phyloP scores from a whole-genome alignment of 2,329 filamentous ascomycete species.

The Huntiella abstrusa region DNA sequence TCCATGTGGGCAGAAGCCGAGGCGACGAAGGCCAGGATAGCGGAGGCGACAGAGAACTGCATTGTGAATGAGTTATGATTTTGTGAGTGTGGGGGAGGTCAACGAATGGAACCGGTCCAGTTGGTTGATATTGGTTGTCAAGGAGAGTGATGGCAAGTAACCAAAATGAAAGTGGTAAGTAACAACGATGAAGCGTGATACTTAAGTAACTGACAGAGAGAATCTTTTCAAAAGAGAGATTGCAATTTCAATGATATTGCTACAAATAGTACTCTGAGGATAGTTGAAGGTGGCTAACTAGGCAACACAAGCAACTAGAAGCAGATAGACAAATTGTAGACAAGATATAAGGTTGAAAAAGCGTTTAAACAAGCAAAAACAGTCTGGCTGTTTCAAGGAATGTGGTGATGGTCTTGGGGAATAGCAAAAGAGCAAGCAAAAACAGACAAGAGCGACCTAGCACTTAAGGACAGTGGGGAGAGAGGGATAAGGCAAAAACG shows the following conservation, averaged over 20 bases:
- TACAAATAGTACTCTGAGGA: background rate
- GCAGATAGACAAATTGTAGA: background rate
- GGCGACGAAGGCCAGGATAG: slow-evolving; percentile 24
- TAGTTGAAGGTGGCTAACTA: background rate
- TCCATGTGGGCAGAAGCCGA: slow-evolving; percentile 36
- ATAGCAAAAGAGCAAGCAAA: slow-evolving; percentile 6
- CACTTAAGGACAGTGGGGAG: background rate
- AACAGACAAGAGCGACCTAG: background rate
- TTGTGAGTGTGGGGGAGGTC: background rate
- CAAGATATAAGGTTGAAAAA: background rate
- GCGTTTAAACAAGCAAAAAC: background rate
- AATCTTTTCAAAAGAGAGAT: background rate
- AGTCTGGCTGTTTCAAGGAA: slow-evolving; percentile 9
- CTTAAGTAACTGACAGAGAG: too few species aligned
- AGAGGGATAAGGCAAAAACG: slow-evolving; percentile 3
- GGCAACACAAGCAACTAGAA: slow-evolving; percentile 1
- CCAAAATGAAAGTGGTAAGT: background rate
- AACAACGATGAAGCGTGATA: too few species aligned
- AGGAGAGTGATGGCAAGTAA: background rate
- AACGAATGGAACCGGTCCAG: slow-evolving; percentile 5
- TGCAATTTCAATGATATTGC: background rate
- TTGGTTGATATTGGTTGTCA: background rate
- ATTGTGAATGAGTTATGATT: slow-evolving; percentile 18
- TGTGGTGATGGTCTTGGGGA: slow-evolving; percentile 4
- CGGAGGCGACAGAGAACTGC: slow-evolving; percentile 22